Evolutionary conservation across 2,329 filamentous ascomycete species (phyloP), one percentile per base, ranked within the genome.

Genomic region (Trichoderma gracile): DNA sequence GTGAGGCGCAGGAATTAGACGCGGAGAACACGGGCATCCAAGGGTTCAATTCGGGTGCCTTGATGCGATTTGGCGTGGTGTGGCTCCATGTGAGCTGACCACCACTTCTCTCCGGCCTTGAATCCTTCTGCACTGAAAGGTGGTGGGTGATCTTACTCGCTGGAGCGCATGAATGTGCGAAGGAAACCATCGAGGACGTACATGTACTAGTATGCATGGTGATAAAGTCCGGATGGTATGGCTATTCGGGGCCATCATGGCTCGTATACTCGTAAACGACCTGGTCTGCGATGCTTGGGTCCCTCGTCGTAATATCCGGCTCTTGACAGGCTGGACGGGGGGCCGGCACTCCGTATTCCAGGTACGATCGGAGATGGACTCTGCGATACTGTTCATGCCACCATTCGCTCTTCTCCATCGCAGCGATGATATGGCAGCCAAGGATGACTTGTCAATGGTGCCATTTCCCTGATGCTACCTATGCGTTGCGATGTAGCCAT

Each of bases 61-160:
- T 58, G 55, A 27, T 58, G 14, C 30, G 23, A 45, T 25, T 23
- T 25, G 47, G 42, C 55, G 30, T 21, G 25, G 25, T 38, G 21
- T 50, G 49, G 56, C 56, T 42, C 23, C 47, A 45, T 61, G 47
- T 40, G 53, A 53, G 58, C 58, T 61, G 58, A 61, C 58, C 58
- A 61, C 58, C 47, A 61, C 21, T 23, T 43, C 43, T 33, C 47
- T 38, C 10, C 17, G 40, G n/a, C 15, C 17, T 60, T 52, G 43
- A 15, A 21, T 19, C n/a, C 38, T 27, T 15, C 2, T 38, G 12
- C 33, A 14, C 33, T 38, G 33, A 14, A 38, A 14, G 33, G 12
- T 4, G 33, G 12, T 14, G 33, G 33, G 12, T 14, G 33, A 38
- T 38, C 10, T 38, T 14, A 14, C 33, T 38, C 14, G 33, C 33